Base-by-base conservation (phyloP, 805 yeast genomes). In the Candida sphagnicola region DNA sequence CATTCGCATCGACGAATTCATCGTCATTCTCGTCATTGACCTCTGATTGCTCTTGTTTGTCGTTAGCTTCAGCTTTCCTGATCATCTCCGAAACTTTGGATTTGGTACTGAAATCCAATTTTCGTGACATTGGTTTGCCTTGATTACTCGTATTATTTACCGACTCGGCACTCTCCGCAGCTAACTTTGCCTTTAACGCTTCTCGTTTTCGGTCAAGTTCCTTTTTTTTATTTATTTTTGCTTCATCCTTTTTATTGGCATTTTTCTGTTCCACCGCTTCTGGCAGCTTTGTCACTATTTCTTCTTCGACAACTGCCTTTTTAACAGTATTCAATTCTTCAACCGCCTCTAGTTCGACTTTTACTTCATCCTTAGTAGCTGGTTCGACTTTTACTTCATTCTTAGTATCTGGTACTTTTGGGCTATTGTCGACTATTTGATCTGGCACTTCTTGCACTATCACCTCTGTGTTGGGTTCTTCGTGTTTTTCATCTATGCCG, bases 21-120 rank as follows among this genome's bases (percentile, higher is more conserved):
- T 35, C 37, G 12, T 19, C 31, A 17, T 18, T 21, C 8, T 34
- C 37, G 15, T 17, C 15, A n/a, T 28, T n/a, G 3, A 13, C 37
- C 4, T 14, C 35, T 12, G 10, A 35, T 17, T 10, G 15, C 17
- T 19, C 42, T 34, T 18, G 14, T 16, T 28, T 16, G n/a, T 24
- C 31, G n/a, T 18, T 29, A 15, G 19, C 28, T 28, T 35, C 28
- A n/a, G 26, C 31, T 18, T 35, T 35, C 10, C 31, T 35, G 19
- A 18, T 23, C 35, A 17, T 37, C 14, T 23, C 31, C 31, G 25
- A 19, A 6, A 33, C 35, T 23, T 24, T 12, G n/a, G 35, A 33
- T 21, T 33, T 33, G 6, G 35, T 33, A 21, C 11, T 14, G 13
- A 14, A 31, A 31, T 31, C 18, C 21, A 31, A 23, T 30, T 8